These are phyloP conservation scores for Karstenula rhodostoma DNA, from an alignment of 2,329 filamentous ascomycete genomes.

Conservation along the genomic window DNA sequence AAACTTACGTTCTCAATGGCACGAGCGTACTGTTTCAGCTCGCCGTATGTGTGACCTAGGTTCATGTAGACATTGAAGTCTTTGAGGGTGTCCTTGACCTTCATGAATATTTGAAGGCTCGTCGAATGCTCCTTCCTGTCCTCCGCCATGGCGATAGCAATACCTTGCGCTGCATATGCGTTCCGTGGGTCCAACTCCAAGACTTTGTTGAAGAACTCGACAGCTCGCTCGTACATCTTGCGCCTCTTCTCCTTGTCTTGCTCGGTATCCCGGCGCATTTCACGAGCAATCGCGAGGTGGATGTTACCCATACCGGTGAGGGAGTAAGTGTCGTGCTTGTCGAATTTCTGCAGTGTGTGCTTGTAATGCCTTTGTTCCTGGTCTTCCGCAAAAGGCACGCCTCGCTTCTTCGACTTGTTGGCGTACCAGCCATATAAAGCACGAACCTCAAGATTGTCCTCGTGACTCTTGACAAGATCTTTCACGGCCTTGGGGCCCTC, in stretches of 20 bases:
- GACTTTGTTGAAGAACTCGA: conserved; percentile 98
- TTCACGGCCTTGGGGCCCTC: conserved; percentile 87
- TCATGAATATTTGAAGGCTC: conserved; percentile 87
- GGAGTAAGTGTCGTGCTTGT: conserved; percentile 98
- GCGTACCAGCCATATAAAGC: conserved; percentile 96
- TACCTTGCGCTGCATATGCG: conserved; percentile 93
- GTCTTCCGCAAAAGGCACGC: conserved; percentile 83
- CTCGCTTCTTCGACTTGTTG: conserved; percentile 85
- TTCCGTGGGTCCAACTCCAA: conserved; percentile 94
- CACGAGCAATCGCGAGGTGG: conserved; percentile 84
- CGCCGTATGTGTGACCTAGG: conserved; percentile 89
- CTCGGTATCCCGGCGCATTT: conserved; percentile 92
- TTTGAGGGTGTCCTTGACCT: conserved; percentile 87
- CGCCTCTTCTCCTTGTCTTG: conserved; percentile 89
- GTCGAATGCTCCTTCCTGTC: conserved; percentile 88
- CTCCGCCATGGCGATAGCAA: conserved; percentile 92
- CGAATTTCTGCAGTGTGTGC: conserved; percentile 84
- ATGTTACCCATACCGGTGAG: conserved; percentile 97
- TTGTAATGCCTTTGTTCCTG: conserved; percentile 94
- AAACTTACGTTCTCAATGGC: conserved; percentile 78
- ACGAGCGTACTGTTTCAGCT: conserved; percentile 87
- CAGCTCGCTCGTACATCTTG: conserved; percentile 86
- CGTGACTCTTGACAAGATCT: conserved; percentile 84
- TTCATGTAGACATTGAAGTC: conserved; percentile 92
- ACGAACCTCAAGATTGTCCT: conserved; percentile 87